Evolutionary conservation across 495 filamentous ascomycete genomes (phyloP).

Genomic region (Podospora pseudoanserina): DNA sequence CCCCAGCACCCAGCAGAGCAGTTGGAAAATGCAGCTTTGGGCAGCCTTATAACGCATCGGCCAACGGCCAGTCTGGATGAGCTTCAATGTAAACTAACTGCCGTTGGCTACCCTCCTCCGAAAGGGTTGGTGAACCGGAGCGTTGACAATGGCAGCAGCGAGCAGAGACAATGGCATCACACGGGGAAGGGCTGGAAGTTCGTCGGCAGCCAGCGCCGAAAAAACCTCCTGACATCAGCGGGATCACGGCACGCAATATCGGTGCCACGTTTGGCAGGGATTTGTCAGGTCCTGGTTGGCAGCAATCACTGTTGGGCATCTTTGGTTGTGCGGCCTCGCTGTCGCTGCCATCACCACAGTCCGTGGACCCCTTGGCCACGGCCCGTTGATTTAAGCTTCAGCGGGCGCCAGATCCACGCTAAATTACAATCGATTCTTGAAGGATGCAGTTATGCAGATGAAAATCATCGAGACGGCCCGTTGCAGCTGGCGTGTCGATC

Average conservation of each 20-base stretch:
- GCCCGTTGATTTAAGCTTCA: slow-evolving; percentile 5
- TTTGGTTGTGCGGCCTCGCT: not conserved
- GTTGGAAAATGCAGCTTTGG: slow-evolving; percentile 7
- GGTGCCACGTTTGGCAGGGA: slow-evolving; percentile 31
- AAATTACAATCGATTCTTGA: not conserved
- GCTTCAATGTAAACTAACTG: not conserved
- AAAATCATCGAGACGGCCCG: not conserved
- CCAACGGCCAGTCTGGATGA: not conserved
- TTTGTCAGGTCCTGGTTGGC: slow-evolving; percentile 28
- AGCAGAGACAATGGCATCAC: too few relatives aligned
- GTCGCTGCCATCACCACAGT: not conserved
- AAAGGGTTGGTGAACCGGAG: too few relatives aligned
- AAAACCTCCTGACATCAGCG: slow-evolving; percentile 5
- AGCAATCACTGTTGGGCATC: not conserved
- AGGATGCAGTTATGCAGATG: not conserved
- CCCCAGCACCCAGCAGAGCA: too few relatives aligned
- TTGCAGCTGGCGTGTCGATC: slow-evolving; percentile 1
- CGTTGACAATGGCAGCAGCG: too few relatives aligned
- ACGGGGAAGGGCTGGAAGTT: not conserved
- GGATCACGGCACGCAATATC: slow-evolving; percentile 14
- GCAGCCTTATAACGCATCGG: slow-evolving; percentile 5
- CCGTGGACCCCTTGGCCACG: not conserved
- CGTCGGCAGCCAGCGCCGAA: not conserved
- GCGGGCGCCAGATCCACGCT: not conserved
- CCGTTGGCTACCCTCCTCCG: not conserved